Evolutionary conservation across 257 asterid genomes (phyloP).

Genomic region (Handroanthus guayacan): DNA sequence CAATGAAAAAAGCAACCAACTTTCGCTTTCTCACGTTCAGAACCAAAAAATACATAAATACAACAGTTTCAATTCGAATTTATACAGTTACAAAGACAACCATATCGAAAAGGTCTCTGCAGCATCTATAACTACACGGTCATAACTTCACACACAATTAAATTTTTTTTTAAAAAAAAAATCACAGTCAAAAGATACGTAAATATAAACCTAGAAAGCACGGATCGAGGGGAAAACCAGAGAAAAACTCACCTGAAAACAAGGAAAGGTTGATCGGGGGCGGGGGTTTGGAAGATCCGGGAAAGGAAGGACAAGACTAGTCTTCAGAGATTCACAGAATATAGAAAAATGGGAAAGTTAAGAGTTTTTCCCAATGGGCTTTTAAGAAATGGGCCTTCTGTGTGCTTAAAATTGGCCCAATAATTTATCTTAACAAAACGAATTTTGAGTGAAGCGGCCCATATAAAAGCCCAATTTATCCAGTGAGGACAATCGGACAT

Average conservation of each 20-base stretch:
- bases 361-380: conserved; percentile 11
- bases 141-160: conserved; percentile 3
- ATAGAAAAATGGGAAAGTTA: conserved; percentile 23
- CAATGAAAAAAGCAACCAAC: conserved; percentile 8
- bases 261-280: conserved; percentile 24
- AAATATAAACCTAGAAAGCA: not conserved
- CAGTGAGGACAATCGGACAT: no score
- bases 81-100: not conserved
- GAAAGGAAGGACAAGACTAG: conserved; percentile 33
- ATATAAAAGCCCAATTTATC: no score
- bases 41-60: not conserved
- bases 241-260: conserved; percentile 29
- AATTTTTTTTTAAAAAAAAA: not conserved
- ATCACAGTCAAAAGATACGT: not conserved
- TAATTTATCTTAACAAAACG: not conserved
- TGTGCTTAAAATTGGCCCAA: conserved; percentile 18
- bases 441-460: not conserved
- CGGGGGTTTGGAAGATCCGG: conserved; percentile 40
- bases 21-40: not conserved
- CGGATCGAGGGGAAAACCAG: conserved; percentile 13
- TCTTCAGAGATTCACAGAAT: conserved; percentile 35
- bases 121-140: not conserved
- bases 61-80: conserved; percentile 29
- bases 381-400: conserved; percentile 22
- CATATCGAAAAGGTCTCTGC: not conserved